Evolutionary conservation across 805 yeast species (phyloP).

Genomic region (Pichia scutulata): DNA sequence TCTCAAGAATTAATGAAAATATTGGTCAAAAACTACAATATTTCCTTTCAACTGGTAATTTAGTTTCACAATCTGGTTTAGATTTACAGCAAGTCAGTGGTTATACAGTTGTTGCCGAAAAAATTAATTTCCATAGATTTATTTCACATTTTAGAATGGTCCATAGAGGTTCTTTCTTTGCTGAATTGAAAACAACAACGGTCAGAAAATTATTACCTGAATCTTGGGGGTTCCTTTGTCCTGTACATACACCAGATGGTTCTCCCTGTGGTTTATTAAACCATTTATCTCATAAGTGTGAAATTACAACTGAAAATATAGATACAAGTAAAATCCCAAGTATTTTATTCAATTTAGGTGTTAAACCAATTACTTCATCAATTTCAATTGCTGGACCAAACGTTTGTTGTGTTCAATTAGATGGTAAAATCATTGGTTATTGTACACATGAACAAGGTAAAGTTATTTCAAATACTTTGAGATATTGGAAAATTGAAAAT

Average conservation of each 20-base stretch:
- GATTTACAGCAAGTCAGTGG: conserved; percentile 98
- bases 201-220: conserved; percentile 95
- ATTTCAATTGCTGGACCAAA: conserved; percentile 73
- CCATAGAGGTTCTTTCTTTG: conserved; percentile 98
- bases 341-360: conserved; percentile 66
- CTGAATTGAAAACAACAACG: conserved; percentile 94
- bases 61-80: conserved; percentile 93
- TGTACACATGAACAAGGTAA: conserved; percentile 83
- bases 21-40: conserved; percentile 93
- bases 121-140: conserved; percentile 94
- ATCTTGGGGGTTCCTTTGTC: conserved; percentile 98
- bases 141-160: conserved; percentile 99
- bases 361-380: conserved; percentile 66
- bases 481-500: conserved; percentile 82
- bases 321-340: conserved; percentile 69
- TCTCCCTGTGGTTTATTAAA: conserved; percentile 97
- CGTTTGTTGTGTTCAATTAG: conserved; percentile 84
- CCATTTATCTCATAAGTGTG: conserved; percentile 94
- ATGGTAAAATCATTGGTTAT: conserved; percentile 92
- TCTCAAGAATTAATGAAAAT: conserved; percentile 77
- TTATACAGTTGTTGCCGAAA: conserved; percentile 97
- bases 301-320: conserved; percentile 65
- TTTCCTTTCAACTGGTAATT: conserved; percentile 92
- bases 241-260: conserved; percentile 99
- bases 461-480: conserved; percentile 78